Evolutionary conservation across 2,329 filamentous ascomycete genomes (phyloP), one percentile per base, ranked within the genome.

Genomic region (Paecilomyces dactylethromorphus): DNA sequence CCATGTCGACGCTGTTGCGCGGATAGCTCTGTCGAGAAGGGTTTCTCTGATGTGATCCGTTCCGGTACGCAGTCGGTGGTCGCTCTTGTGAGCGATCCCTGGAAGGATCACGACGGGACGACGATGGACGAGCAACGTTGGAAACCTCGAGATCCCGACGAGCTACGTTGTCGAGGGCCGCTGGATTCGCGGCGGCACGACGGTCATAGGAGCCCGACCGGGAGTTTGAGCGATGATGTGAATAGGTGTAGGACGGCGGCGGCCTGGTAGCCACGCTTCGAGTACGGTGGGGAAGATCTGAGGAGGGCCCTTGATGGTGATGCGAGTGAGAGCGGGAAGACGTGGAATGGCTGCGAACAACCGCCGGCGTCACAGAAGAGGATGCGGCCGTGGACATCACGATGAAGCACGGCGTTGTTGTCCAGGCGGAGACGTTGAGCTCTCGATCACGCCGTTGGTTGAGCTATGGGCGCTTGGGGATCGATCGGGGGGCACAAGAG

Each of bases 121-220:
- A 74, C 56, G 75, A 66, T 39, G 84, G 78, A 57, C 82, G 79
- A 67, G 84, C 83, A 78, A 89, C 74, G 78, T 87, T 87, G 67
- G 82, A 80, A 67, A 87, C 83, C 76, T 93, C 90, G 79, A 87
- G 87, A 76, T 94, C 90, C 73, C 87, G 82, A 68, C 88, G 85
- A 58, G 81, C 79, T 65, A 83, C 80, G 70, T 77, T 79, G 58
- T 77, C 77, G 52, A 85, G 77, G 52, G 78, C 76, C 54, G 74
- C 72, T 66, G 75, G 79, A 68, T 77, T 81, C 59, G 71, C 72
- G 55, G 72, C 75, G 54, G 79, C 74, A 53, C 79, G 78, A 60
- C 76, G 76, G 58, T 80, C 72, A 74, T 77, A 69, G 13, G 74
- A 72, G 58, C 77, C 69, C 29, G 74, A 73, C 63, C 75, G 74